A percentile compares a stretch with the other conserved stretches of the same genome.
Conservation (phyloP, 2,329 filamentous ascomycete species). For the Rhexocercosporidium sp. region DNA sequence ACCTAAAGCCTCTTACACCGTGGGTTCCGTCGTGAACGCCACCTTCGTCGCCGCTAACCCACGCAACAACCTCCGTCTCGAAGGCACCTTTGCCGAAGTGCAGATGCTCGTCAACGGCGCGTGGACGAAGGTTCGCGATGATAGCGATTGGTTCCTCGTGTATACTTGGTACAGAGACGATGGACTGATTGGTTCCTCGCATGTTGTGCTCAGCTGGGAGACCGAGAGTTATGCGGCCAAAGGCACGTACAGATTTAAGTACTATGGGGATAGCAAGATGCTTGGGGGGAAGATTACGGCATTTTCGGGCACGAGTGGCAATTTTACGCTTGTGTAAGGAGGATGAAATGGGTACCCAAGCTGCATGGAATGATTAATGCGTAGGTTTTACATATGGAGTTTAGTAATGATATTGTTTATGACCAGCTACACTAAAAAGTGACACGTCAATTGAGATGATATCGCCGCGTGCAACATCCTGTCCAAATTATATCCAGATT, state of each 20-base stretch:
- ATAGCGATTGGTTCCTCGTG: constrained; percentile 82
- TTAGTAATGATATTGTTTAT: constrained; percentile 8
- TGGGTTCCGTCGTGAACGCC: constrained; percentile 66
- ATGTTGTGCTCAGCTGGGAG: constrained; percentile 83
- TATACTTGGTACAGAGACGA: constrained; percentile 79
- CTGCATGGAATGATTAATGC: background rate
- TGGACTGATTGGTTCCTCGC: constrained; percentile 71
- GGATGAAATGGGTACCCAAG: background rate
- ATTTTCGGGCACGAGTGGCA: constrained; percentile 69
- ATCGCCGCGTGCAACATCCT: too few relatives aligned
- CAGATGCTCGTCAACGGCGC: constrained; percentile 58
- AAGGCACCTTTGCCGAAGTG: constrained; percentile 77
- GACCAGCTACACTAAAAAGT: too few relatives aligned
- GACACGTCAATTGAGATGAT: too few relatives aligned
- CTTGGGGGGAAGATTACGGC: constrained; percentile 61
- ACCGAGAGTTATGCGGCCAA: constrained; percentile 60
- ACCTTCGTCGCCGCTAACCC: constrained; percentile 88
- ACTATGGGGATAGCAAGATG: constrained; percentile 82
- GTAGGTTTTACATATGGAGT: background rate
- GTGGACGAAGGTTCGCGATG: constrained; percentile 73
- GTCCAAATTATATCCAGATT: too few relatives aligned
- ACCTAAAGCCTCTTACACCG: constrained; percentile 56
- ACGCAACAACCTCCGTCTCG: constrained; percentile 81
- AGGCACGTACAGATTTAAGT: constrained; percentile 79
- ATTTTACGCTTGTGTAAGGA: constrained; percentile 30